Base-by-base conservation (phyloP, 1,284 basidiomycete genomes). In the Hymenochaete sp. region DNA sequence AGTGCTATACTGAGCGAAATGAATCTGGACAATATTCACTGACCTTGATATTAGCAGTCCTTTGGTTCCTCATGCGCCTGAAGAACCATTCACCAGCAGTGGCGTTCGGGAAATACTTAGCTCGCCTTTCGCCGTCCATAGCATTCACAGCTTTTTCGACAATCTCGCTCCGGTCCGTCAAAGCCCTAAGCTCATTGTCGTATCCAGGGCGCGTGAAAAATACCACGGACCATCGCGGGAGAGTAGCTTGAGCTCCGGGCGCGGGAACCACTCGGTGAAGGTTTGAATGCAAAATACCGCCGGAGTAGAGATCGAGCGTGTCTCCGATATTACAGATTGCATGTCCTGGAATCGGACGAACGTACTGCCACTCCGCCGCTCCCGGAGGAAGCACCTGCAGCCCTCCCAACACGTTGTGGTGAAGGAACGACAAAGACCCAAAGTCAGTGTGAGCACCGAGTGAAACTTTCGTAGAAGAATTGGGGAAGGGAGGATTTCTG, bases 321-420 rank as follows among this genome's bases (percentile, higher is more conserved):
- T 80, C 77, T 5, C 77, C 77, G 9, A 79, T 46, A 52, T 80
- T 80, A 58, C 78, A 78, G 25, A 80, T 65, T 1, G 73, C 73
- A 47, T 77, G 72, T 0, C 73, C 71, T 0, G 73, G 71, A 24
- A 82, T 56, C 1, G 79, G 79, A 14, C 38, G 48, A 8, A 45
- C 67, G 51, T 82, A 85, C 52, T 77, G 75, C 82, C 82, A 86
- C 18, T 68, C 60, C 14, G 74, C 67, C 9, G 70, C 62, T 2
- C 75, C 75, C 0, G 80, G 80, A 1, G 72, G 70, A 36, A 83
- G 66, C 1, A 85, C 80, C 54, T 85, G 83, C 7, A 87, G 62
- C 0, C 83, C 83, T 2, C 82, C 82, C 0, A 86, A 68, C 11
- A 71, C 71, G 58, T 84, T 84, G 58, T 81, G 77, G 40, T n/a